Evolutionary conservation across 2,329 filamentous ascomycete species (phyloP).

Genomic region (Alternaria tenuissima): DNA sequence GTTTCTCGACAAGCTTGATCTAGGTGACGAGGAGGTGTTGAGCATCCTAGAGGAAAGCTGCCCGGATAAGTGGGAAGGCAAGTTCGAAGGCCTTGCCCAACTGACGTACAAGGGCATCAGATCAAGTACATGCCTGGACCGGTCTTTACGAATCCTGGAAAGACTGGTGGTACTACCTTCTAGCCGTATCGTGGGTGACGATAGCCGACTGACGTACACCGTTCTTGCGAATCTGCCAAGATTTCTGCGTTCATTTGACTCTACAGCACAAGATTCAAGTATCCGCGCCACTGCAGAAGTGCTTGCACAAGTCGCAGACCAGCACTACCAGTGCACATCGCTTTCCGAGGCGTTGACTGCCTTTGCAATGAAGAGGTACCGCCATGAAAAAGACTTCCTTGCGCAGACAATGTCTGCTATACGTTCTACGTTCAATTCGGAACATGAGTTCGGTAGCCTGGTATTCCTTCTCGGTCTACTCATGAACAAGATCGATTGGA

Average conservation of each 20-base stretch:
- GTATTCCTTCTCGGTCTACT: conserved; percentile 91
- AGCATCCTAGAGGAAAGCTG: conserved; percentile 77
- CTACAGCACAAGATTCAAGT: conserved; percentile 60
- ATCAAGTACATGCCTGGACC: conserved; percentile 81
- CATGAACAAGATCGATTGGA: conserved; percentile 87
- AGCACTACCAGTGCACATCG: conserved; percentile 72
- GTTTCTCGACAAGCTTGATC: conserved; percentile 82
- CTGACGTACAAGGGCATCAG: conserved; percentile 91
- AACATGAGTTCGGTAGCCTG: conserved; percentile 82
- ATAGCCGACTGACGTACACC: conserved; percentile 82
- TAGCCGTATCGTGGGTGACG: conserved; percentile 81
- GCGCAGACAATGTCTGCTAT: conserved; percentile 76
- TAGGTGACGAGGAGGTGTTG: conserved; percentile 74
- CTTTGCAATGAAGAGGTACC: conserved; percentile 73
- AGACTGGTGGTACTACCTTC: conserved; percentile 80
- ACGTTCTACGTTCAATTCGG: conserved; percentile 79
- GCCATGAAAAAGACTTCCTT: conserved; percentile 77
- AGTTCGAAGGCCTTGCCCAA: conserved; percentile 85
- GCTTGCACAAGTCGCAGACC: conserved; percentile 76
- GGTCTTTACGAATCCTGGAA: conserved; percentile 79
- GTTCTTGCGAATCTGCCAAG: conserved; percentile 91
- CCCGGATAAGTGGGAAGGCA: conserved; percentile 86
- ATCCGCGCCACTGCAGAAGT: conserved; percentile 69
- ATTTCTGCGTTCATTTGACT: conserved; percentile 81
- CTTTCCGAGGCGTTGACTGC: conserved; percentile 74